Evolutionary conservation across 768 basidiomycete genomes (phyloP), one percentile per base, ranked within the genome.

Genomic region (Mycena galericulata): DNA sequence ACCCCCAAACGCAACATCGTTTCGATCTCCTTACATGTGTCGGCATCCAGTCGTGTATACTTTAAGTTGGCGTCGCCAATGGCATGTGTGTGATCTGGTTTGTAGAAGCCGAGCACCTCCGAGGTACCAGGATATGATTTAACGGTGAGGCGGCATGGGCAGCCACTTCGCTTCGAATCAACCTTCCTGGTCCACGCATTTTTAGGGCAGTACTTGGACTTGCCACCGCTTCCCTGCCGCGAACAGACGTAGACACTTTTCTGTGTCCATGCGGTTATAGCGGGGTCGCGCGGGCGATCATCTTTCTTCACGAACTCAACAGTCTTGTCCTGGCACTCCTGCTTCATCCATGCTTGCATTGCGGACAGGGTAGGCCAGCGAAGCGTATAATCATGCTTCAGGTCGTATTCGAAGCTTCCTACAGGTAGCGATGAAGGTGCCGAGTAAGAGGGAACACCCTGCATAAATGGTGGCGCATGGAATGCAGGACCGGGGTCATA

Each of bases 191-290:
- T 51, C 49, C 49, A 51, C 11, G 27, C 26, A 17, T 51, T 51
- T 27, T 27, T 51, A 17, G 49, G 18, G n/a, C 49, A 22, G 49
- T 51, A 51, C 20, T 51, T 51, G 27, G 49, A 51, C 27, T 51
- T 51, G 14, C 49, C 49, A 51, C 49, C 49, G 49, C 49, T 51
- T 51, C 49, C 49, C 49, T 51, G 49, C 12, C 49, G 49, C 26
- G 49, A 27, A 22, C 49, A 51, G 49, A 51, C 49, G 30, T 29
- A 51, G 26, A 51, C 30, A 27, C 30, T 32, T 29, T 27, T 51
- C 27, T 32, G 49, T 27, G 26, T 32, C 49, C 49, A 51, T 29
- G 49, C 24, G 27, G 49, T 51, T 27, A 51, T 51, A 14, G 27
- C 27, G 11, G 49, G 49, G 30, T 27, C 27, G 49, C 30, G 49